phyloP scores from a whole-genome alignment of 2,329 filamentous ascomycete species.

The Cytospora paraplurivora region DNA sequence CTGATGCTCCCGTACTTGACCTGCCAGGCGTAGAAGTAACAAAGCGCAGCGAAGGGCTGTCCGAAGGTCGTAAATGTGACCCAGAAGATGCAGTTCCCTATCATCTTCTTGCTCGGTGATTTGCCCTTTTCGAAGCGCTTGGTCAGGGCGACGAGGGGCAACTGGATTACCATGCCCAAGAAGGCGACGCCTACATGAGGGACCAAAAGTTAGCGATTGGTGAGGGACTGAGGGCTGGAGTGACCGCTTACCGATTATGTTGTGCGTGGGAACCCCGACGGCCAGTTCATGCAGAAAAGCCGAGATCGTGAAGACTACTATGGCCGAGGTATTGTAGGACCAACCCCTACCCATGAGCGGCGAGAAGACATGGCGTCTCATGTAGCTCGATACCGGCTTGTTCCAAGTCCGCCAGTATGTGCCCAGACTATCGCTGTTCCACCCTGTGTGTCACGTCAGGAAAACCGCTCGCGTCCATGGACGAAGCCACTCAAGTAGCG shows the following conservation, averaged over 20 bases:
- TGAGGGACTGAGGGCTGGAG: background rate
- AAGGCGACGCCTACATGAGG: constrained; percentile 75
- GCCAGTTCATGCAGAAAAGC: constrained; percentile 89
- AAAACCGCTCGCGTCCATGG: background rate
- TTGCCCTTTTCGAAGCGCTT: constrained; percentile 77
- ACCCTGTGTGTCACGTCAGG: constrained; percentile 48
- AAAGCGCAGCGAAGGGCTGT: constrained; percentile 85
- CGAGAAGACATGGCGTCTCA: constrained; percentile 90
- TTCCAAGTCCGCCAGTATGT: constrained; percentile 97
- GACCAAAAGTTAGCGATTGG: constrained; percentile 19
- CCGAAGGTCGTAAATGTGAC: constrained; percentile 93
- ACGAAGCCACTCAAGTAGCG: too few relatives aligned
- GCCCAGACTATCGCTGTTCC: constrained; percentile 86
- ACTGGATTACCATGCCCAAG: constrained; percentile 87
- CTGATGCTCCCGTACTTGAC: constrained; percentile 91
- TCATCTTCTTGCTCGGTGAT: constrained; percentile 71
- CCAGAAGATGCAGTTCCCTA: constrained; percentile 96
- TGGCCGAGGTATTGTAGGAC: constrained; percentile 68
- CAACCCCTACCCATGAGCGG: constrained; percentile 85
- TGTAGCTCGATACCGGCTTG: constrained; percentile 95
- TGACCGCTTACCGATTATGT: constrained; percentile 70
- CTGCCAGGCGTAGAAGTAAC: constrained; percentile 99
- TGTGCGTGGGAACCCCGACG: constrained; percentile 93
- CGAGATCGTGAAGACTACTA: constrained; percentile 84
- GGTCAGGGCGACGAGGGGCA: constrained; percentile 84